A percentile compares a stretch with the other conserved stretches of the same genome.
Evolutionary conservation across 2,329 filamentous ascomycete species (phyloP).

Genomic region (Calonectria montana): DNA sequence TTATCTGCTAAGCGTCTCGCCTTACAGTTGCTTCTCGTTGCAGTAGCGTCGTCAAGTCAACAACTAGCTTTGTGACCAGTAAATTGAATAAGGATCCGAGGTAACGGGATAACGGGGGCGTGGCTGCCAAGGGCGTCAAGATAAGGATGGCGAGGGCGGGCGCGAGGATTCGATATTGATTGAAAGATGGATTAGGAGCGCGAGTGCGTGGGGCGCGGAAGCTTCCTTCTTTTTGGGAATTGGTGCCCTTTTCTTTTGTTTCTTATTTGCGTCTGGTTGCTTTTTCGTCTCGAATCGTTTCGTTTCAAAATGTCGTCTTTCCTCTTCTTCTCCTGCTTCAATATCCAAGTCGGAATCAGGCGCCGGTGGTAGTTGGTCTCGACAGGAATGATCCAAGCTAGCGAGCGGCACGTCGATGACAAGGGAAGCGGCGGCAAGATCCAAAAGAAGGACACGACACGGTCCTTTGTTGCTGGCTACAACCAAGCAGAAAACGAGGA

Average conservation of each 20-base stretch:
- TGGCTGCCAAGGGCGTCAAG: slow-evolving; percentile 12
- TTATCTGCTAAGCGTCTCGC: background rate
- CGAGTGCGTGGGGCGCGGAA: slow-evolving; percentile 21
- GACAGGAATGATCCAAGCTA: slow-evolving; percentile 1
- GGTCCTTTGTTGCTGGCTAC: slow-evolving; percentile 20
- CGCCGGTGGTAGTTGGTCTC: slow-evolving; percentile 11
- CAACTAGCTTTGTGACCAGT: slow-evolving; percentile 25
- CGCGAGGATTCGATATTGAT: slow-evolving; percentile 20
- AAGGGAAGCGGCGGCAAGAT: slow-evolving; percentile 1
- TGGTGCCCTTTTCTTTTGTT: slow-evolving; percentile 16
- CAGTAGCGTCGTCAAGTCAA: slow-evolving; percentile 18
- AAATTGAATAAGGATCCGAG: slow-evolving; percentile 15
- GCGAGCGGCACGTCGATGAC: slow-evolving; percentile 19
- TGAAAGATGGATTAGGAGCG: slow-evolving; percentile 1
- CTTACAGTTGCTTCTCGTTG: background rate
- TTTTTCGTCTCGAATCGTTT: slow-evolving; percentile 23
- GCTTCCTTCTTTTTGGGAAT: slow-evolving; percentile 21
- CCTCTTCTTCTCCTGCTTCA: slow-evolving; percentile 5
- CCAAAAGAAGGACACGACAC: slow-evolving; percentile 10
- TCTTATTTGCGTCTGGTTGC: slow-evolving; percentile 17
- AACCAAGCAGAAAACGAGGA: slow-evolving; percentile 1
- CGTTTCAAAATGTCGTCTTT: slow-evolving; percentile 23
- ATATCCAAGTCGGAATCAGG: slow-evolving; percentile 14
- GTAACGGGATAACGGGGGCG: slow-evolving; percentile 28
- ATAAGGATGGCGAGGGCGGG: slow-evolving; percentile 4